Percentiles rank a stretch among this genome's conserved stretches.
These are phyloP conservation scores for Debaryomycetaceae sp. DNA, from an alignment of 1,139 yeast species.

Conservation along the genomic window DNA sequence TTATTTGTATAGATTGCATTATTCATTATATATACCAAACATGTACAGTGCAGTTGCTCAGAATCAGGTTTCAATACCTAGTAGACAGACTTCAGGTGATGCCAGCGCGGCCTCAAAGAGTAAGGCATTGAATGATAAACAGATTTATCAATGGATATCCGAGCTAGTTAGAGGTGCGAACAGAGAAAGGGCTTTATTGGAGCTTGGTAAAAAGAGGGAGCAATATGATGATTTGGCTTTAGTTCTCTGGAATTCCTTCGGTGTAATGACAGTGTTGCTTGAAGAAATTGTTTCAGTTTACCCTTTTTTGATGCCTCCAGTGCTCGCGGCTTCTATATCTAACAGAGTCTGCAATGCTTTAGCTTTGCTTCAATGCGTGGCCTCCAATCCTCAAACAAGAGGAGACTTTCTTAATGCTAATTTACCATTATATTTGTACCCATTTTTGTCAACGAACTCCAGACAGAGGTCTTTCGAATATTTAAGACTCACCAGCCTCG, in stretches of 20 bases:
- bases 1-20: too few species aligned
- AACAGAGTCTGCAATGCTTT: conserved; percentile 95
- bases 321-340: conserved; percentile 78
- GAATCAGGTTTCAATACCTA: conserved; percentile 6
- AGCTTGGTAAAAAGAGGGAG: conserved; percentile 90
- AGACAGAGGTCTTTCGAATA: conserved; percentile 93
- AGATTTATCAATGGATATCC: conserved; percentile 85
- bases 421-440: conserved; percentile 87
- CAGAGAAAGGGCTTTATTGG: conserved; percentile 87
- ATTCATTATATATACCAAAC: too few species aligned
- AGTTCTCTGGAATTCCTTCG: conserved; percentile 93
- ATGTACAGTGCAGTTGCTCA: conserved; percentile 13
- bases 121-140: conserved; percentile 77
- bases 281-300: conserved; percentile 90
- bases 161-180: conserved; percentile 88
- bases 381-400: conserved; percentile 90
- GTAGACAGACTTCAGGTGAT: conserved; percentile 4
- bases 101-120: conserved; percentile 11
- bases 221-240: conserved; percentile 91
- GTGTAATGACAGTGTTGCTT: conserved; percentile 88
- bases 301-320: conserved; percentile 86
- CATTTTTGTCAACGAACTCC: conserved; percentile 88
- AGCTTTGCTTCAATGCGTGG: conserved; percentile 93
- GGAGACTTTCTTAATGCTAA: conserved; percentile 83
- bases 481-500: conserved; percentile 84